Evolutionary conservation across 2,329 filamentous ascomycete genomes (phyloP).

Genomic region (Fusarium pseudoanthophilum): DNA sequence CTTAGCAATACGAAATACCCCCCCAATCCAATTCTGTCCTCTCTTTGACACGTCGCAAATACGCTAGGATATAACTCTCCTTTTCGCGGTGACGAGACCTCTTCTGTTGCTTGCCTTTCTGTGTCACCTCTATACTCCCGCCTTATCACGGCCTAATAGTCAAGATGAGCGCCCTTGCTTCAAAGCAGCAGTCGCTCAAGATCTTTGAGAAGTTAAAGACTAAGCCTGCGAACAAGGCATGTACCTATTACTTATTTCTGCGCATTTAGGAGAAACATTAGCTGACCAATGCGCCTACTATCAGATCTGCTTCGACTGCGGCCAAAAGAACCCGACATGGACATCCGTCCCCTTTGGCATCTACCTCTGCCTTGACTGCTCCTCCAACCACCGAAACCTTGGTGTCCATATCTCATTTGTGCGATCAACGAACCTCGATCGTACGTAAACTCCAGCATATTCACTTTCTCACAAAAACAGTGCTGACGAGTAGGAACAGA

Average conservation of each 20-base stretch:
- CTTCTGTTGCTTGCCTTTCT: background rate
- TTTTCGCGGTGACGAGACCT: background rate
- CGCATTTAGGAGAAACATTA: background rate
- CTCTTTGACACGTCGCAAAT: constrained; percentile 35
- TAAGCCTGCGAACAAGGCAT: constrained; percentile 93
- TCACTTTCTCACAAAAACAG: background rate
- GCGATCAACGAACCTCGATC: constrained; percentile 96
- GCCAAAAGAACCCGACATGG: constrained; percentile 98
- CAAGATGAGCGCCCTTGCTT: constrained; percentile 76
- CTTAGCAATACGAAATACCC: constrained; percentile 24
- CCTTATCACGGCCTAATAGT: constrained; percentile 35
- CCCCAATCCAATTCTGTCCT: constrained; percentile 22
- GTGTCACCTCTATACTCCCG: constrained; percentile 9
- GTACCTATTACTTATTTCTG: constrained; percentile 31
- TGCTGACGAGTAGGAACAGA: constrained; percentile 58
- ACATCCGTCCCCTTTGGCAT: constrained; percentile 97
- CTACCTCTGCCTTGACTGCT: constrained; percentile 98
- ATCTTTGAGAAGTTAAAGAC: constrained; percentile 98
- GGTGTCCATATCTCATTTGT: constrained; percentile 99
- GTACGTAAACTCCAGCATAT: constrained; percentile 66
- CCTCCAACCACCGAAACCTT: constrained; percentile 94
- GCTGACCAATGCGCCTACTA: constrained; percentile 17
- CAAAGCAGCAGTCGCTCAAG: constrained; percentile 94
- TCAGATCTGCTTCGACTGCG: constrained; percentile 97
- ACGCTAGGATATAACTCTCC: background rate